Evolutionary conservation across 441 rosid genomes (phyloP), one percentile per base, ranked within the genome.

Genomic region (Corymbia citriodora): DNA sequence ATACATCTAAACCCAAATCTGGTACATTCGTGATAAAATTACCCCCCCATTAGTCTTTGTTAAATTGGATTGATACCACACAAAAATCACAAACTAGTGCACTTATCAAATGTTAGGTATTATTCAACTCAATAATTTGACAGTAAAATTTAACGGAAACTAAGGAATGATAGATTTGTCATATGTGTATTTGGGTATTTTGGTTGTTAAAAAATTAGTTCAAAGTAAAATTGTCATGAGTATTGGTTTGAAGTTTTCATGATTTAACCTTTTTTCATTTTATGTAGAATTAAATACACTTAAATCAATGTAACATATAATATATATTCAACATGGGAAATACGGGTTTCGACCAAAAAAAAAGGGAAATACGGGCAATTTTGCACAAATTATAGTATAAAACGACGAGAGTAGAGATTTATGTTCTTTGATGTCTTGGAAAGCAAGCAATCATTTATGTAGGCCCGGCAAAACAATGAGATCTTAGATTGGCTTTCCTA

Each of bases 161-260:
- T 19, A 55, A 55, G 1, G 0, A 8, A 55, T 0, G 3, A 0
- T 57, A 23, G 9, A 23, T 57, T 9, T 57, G 10, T 23, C 0
- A 57, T 0, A 2, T 0, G 2, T 57, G 1, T 57, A 57, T 55
- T 8, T 8, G 21, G 2, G 1, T 0, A 25, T 59, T 25, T 59
- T 59, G 8, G 1, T 59, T 25, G 1, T 59, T 1, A 59, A 59
- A 57, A 25, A 25, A 61, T 27, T 27, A 5, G 6, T 6, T 1
- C 12, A 0, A 0, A 0, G 0, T 23, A 57, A 23, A 57, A 9
- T 57, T 57, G 1, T 10, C 6, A 9, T 2, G 25, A 9, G 10
- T 57, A 9, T 23, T 21, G 3, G 0, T 57, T 65, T 0, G 4
- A n/a, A 2, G 2, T 4, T 9, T 9, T 68, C 0, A 0, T 0